A percentile compares a stretch with the other conserved stretches of the same genome.
These are phyloP conservation scores for Cicer cuneatum DNA, from an alignment of 306 rosid species.

Conservation along the genomic window DNA sequence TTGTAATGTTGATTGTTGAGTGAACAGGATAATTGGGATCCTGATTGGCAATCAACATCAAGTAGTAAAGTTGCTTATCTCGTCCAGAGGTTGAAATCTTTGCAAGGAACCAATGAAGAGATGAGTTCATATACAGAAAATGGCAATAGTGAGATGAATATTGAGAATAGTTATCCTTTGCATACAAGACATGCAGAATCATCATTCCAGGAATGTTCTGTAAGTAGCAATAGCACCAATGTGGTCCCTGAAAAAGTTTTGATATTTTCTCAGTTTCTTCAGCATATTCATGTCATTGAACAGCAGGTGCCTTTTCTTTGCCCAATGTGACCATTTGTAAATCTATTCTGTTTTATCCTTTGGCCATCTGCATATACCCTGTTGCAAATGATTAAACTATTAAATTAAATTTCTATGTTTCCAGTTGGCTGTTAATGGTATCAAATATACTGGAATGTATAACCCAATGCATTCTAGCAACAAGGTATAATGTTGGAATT, in stretches of 20 bases:
- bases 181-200: conserved; percentile 44
- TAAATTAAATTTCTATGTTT: conserved; percentile 42
- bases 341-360: conserved; percentile 22
- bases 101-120: conserved; percentile 63
- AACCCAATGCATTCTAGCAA: conserved; percentile 88
- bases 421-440: conserved; percentile 83
- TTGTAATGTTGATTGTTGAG: conserved; percentile 42
- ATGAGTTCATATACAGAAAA: conserved; percentile 38
- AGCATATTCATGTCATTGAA: conserved; percentile 96
- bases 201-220: conserved; percentile 44
- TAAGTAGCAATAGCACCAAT: conserved; percentile 39
- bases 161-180: conserved; percentile 46
- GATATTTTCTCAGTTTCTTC: conserved; percentile 95
- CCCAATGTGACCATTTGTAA: conserved; percentile 21
- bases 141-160: conserved; percentile 43
- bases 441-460: conserved; percentile 87
- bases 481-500: conserved; percentile 65
- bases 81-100: conserved; percentile 68
- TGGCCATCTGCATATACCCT: conserved; percentile 1
- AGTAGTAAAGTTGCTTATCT: conserved; percentile 94
- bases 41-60: conserved; percentile 98
- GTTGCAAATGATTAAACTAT: conserved; percentile 37
- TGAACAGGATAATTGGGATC: conserved; percentile 94
- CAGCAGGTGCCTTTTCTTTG: conserved; percentile 69
- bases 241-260: conserved; percentile 71